Evolutionary conservation across 306 rosid genomes (phyloP), one percentile per base, ranked within the genome.

Genomic region (Cicer pinnatifidum): DNA sequence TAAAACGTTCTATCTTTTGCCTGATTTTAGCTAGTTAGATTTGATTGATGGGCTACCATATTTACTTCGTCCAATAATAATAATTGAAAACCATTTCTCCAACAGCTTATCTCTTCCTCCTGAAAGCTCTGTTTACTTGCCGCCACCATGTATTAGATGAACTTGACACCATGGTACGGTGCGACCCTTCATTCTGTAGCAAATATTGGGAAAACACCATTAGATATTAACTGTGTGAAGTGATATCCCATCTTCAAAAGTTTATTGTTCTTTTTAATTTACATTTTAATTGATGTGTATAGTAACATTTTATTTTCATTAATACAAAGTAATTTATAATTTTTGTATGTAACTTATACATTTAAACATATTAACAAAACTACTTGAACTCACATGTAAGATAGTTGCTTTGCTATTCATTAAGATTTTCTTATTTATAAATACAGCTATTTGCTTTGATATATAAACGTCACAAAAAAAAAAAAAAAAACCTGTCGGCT

Each of bases 11-110:
- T 75, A 73, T 73, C 82, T 61, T 12, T 10, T 54, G 11, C 33
- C 3, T 11, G 20, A 19, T 47, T 48, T 45, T 54, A 56, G 69
- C 39, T 23, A 71, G 35, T 64, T 19, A 28, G 85, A 78, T 45
- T 73, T 71, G 93, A 82, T 71, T 68, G 96, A 83, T 76, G 43
- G 46, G 52, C 66, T 69, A 82, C 58, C 91, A 73, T 35, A 28
- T 60, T 45, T 41, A 47, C 59, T 59, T 39, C 33, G 9, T 65
- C 41, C 50, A 41, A 15, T 64, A 17, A 8, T 43, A 28, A 28
- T 3, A 28, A 28, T 61, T 73, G 83, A 78, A 73, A 82, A 65
- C 70, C 54, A 73, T 63, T 69, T 69, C 19, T 62, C 70, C 50
- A 82, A 73, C 85, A 45, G 40, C 81, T 41, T 57, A 13, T 13